Evolutionary conservation across 768 basidiomycete genomes (phyloP).

Genomic region (Trametes cingulata): DNA sequence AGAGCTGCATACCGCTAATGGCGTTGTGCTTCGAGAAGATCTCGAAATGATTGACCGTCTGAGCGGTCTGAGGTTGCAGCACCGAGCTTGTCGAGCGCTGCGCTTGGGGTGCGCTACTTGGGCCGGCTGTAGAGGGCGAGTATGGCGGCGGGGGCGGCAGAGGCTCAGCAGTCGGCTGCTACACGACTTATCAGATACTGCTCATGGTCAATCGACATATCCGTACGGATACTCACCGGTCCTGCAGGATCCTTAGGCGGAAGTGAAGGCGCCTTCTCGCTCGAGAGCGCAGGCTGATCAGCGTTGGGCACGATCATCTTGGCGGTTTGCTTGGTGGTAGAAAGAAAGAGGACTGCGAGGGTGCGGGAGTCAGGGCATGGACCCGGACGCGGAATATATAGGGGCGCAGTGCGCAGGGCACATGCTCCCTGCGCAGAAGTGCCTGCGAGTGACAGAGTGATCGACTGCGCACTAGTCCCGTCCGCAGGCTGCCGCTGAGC

Average conservation of each 20-base stretch:
- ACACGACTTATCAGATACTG: not conserved
- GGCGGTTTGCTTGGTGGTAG: not conserved
- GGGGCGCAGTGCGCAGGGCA: not conserved
- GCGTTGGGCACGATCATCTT: conserved; percentile 8
- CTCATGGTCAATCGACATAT: too few relatives aligned
- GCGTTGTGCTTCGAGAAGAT: conserved; percentile 28
- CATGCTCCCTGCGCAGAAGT: not conserved
- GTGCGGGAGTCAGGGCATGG: not conserved
- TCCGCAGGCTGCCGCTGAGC: not conserved
- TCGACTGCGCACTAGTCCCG: not conserved
- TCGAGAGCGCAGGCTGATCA: not conserved
- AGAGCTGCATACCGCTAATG: conserved; percentile 22
- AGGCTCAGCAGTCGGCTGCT: not conserved
- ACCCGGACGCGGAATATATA: not conserved
- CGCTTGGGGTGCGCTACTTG: not conserved
- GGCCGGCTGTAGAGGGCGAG: not conserved
- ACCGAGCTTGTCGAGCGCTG: not conserved
- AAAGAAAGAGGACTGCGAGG: too few relatives aligned
- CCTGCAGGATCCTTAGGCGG: not conserved
- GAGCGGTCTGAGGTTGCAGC: conserved; percentile 24
- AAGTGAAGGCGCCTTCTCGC: not conserved
- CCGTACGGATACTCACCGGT: not conserved
- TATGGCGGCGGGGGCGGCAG: conserved; percentile 16
- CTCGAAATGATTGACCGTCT: conserved; percentile 30
- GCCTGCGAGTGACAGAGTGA: not conserved